These are phyloP conservation scores for Jatropha curcas DNA, from an alignment of 345 rosid genomes.

Conservation along the genomic window DNA sequence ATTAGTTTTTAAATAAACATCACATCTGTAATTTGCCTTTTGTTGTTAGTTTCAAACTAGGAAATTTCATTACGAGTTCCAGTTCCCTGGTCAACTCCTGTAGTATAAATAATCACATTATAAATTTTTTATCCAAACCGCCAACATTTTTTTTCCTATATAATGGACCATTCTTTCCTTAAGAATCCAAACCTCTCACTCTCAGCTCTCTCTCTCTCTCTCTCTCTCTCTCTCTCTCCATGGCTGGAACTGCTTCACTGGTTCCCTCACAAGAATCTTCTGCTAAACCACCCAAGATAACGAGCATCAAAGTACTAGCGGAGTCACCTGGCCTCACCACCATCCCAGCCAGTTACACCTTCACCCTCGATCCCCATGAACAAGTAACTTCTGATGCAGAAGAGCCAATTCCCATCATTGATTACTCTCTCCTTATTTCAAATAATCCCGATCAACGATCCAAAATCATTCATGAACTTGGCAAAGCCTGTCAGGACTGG, in stretches of 20 bases:
- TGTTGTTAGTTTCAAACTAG: too few relatives aligned
- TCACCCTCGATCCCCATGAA: constrained; percentile 9
- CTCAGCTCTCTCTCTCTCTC: neutral
- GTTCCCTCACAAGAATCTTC: neutral
- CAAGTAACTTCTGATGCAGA: constrained; percentile 13
- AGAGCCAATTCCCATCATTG: constrained; percentile 48
- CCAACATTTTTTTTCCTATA: too few relatives aligned
- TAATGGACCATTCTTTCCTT: too few relatives aligned
- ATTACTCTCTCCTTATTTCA: constrained; percentile 45
- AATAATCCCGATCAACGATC: constrained; percentile 31
- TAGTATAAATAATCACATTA: too few relatives aligned
- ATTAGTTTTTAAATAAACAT: too few relatives aligned
- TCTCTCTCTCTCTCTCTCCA: neutral
- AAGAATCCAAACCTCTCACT: neutral
- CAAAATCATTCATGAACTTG: constrained; percentile 34
- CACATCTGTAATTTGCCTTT: too few relatives aligned
- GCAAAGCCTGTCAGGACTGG: constrained; percentile 58
- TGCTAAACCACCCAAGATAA: neutral
- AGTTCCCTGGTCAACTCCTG: too few relatives aligned
- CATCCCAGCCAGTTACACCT: constrained; percentile 24
- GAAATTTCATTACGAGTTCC: too few relatives aligned
- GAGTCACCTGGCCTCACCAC: constrained; percentile 36
- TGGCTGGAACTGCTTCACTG: neutral
- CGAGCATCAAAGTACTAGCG: constrained; percentile 25
- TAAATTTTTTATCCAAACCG: too few relatives aligned